phyloP scores from a whole-genome alignment of 2,329 filamentous ascomycete genomes.

The Penicillium hordei region DNA sequence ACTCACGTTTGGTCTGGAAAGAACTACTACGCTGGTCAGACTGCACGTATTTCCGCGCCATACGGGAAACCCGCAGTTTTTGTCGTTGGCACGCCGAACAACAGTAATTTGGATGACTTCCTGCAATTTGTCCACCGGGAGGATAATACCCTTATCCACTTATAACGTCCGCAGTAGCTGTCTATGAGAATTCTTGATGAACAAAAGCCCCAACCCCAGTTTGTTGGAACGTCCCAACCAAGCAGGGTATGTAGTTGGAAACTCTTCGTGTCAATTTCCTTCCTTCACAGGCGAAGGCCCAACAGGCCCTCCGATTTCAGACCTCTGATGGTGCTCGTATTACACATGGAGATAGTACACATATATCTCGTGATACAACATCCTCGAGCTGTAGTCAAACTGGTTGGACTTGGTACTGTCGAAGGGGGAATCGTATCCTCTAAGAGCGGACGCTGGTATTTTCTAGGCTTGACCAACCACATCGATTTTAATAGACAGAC shows the following conservation, averaged over 20 bases:
- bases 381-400: too few species aligned
- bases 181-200: too few species aligned
- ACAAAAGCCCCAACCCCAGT: background rate
- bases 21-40: slow-evolving; percentile 20
- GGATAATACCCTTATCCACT: slow-evolving; percentile 17
- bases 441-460: too few species aligned
- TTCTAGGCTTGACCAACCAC: too few species aligned
- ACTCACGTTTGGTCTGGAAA: slow-evolving; percentile 23
- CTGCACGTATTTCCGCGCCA: slow-evolving; percentile 11
- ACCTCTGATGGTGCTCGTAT: too few species aligned
- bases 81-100: slow-evolving; percentile 18
- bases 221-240: background rate
- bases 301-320: background rate
- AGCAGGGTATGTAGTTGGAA: background rate
- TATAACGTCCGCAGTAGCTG: background rate
- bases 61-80: slow-evolving; percentile 26
- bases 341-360: background rate
- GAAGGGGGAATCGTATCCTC: too few species aligned
- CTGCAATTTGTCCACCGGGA: slow-evolving; percentile 21
- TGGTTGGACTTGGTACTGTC: too few species aligned
- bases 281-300: background rate
- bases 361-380: too few species aligned
- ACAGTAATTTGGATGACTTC: slow-evolving; percentile 19
- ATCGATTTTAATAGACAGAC: too few species aligned
- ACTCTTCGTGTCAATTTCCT: background rate